phyloP scores from a whole-genome alignment of 2,329 filamentous ascomycete genomes.

The Epichloe sp. region DNA sequence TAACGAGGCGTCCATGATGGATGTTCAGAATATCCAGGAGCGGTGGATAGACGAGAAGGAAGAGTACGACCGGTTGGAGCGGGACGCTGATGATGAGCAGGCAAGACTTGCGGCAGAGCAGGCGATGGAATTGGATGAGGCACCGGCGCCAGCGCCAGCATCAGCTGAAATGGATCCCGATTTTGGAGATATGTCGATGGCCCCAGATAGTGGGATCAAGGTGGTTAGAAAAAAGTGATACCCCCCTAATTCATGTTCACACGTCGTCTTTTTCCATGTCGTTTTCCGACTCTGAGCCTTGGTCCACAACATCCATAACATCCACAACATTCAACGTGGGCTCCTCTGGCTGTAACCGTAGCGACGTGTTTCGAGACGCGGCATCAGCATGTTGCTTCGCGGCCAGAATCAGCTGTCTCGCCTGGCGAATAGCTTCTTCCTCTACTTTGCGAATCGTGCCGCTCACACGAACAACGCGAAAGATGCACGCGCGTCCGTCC shows the following conservation, averaged over 20 bases:
- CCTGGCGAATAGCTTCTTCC: conserved; percentile 72
- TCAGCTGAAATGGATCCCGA: conserved; percentile 27
- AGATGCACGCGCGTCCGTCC: conserved; percentile 55
- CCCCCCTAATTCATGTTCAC: conserved; percentile 21
- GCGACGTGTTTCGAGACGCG: conserved; percentile 7
- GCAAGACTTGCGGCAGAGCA: conserved; percentile 33
- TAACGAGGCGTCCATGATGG: conserved; percentile 58
- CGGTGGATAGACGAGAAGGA: conserved; percentile 88
- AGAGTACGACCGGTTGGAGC: conserved; percentile 71
- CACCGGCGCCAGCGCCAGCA: conserved; percentile 9
- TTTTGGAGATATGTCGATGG: conserved; percentile 38
- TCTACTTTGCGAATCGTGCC: conserved; percentile 90
- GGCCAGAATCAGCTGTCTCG: conserved; percentile 56
- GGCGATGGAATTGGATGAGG: conserved; percentile 23
- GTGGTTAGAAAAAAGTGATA: conserved; percentile 52
- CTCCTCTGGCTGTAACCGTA: conserved; percentile 15
- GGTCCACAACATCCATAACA: conserved; percentile 26
- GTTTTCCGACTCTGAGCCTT: conserved; percentile 26
- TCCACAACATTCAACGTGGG: conserved; percentile 30
- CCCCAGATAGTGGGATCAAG: conserved; percentile 54
- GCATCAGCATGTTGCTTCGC: conserved; percentile 34
- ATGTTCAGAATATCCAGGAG: conserved; percentile 84
- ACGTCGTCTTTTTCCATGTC: conserved; percentile 30
- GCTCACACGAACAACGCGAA: conserved; percentile 74
- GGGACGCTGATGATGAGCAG: conserved; percentile 62